A percentile compares a stretch with the other conserved stretches of the same genome.
phyloP scores from a whole-genome alignment of 129 eudicot species.

The Sambucus nigra region DNA sequence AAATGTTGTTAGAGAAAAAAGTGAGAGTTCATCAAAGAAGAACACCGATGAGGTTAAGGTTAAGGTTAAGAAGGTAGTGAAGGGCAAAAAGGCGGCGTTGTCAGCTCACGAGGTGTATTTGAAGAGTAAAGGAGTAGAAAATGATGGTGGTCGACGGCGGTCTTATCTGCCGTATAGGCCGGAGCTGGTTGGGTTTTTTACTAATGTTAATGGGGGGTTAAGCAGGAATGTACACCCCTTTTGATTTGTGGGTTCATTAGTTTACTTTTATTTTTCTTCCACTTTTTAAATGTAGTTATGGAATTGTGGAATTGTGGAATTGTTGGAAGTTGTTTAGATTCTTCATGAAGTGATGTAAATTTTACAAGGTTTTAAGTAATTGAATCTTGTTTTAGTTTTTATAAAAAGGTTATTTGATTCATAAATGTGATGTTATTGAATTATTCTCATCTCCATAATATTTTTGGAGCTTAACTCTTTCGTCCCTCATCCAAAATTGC shows the following conservation, averaged over 20 bases:
- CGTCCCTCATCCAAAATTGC: too few relatives aligned
- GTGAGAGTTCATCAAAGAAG: conserved; percentile 2
- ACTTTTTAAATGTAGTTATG: too few relatives aligned
- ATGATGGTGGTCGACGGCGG: conserved; percentile 37
- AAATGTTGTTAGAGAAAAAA: conserved; percentile 12
- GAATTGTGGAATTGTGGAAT: too few relatives aligned
- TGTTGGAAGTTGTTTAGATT: background rate
- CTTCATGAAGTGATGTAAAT: background rate
- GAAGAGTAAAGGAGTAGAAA: conserved; percentile 39
- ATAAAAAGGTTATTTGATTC: background rate
- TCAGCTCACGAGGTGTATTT: conserved; percentile 66
- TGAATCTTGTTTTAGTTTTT: background rate
- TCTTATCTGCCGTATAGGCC: conserved; percentile 80
- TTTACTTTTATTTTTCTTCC: background rate
- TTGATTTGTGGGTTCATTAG: conserved; percentile 5
- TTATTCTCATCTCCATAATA: too few relatives aligned
- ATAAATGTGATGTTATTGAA: background rate
- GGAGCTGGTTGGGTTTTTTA: conserved; percentile 76
- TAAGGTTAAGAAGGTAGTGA: conserved; percentile 20
- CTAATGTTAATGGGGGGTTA: conserved; percentile 63
- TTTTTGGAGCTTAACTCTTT: too few relatives aligned
- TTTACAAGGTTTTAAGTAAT: background rate
- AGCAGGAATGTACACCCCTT: conserved; percentile 78
- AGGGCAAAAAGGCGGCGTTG: conserved; percentile 26
- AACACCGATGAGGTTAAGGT: conserved; percentile 11